Base-by-base conservation (phyloP, 805 yeast species). In the Lachancea cidri region DNA sequence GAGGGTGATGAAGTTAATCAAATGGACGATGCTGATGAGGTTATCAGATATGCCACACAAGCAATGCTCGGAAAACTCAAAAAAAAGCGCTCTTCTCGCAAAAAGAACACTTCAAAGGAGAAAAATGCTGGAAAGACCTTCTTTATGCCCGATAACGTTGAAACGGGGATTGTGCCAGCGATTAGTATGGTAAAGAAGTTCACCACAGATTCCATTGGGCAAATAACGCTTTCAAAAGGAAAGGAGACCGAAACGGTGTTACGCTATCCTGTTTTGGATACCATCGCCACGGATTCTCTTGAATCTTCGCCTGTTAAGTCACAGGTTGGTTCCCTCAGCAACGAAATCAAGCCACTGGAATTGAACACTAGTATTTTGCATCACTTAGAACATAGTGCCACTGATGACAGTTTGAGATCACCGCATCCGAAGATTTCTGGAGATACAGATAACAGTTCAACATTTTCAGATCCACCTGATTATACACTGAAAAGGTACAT, bases 101-200 rank as follows among this genome's bases (percentile, higher is more conserved):
- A 41, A 22, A 55, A 49, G 38, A n/a, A 41, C 18, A 47, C 43
- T 41, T 33, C 36, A 22, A 34, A 45, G 17, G 38, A 50, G 44
- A 41, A 38, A 40, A 25, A 48, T 45, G 42, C 60, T 35, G 62
- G 52, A 22, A 76, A 81, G 56, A 65, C 62, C 34, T 83, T 83
- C 47, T 79, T 78, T 57, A 79, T 83, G 86, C 93, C 93, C 0
- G 84, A 80, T 48, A 70, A 77, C 52, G 89, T 77, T 4, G 74
- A 71, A 31, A 73, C 81, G 0, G 89, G 87, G 0, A 83, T 84
- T 49, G 66, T 67, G 29, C 63, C 65, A 17, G 86, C 79, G 1
- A 68, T 76, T 2, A 58, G 59, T 4, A 50, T 82, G 54, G 72
- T 80, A 0, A 58, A 60, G 24, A 66, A 65, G 41, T 43, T 39